Evolutionary conservation across 192 early-diverging fungal species (phyloP), one percentile per base, ranked within the genome.

Genomic region (Coemansia javaensis): DNA sequence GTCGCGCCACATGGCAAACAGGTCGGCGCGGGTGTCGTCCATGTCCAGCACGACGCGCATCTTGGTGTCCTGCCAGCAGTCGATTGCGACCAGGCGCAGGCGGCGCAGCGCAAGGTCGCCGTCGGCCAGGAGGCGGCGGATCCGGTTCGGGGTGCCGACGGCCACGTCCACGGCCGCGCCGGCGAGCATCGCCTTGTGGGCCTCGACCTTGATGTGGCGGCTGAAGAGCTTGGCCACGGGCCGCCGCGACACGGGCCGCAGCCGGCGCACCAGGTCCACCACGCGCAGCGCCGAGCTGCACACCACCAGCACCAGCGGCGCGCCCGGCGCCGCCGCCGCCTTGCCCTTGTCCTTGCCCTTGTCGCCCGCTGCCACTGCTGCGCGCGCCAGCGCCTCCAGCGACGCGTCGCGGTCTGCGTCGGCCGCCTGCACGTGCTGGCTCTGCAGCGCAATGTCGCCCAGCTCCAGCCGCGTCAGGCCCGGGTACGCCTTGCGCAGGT

Each of bases 61-160:
- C 50, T 76, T 76, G 14, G 57, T 44, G 51, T 76, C 73, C 45
- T 63, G 59, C 61, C 61, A 69, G 44, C 73, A 67, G 36, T 76
- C 73, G 24, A 76, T 47, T 2, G 60, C 57, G 9, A 76, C 73
- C 36, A 76, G 51, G 12, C 47, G 27, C 23, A 69, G 32, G 10
- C 63, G 60, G 14, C 62, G 63, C 32, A 68, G 30, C 44, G 60
- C 61, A 10, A 76, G 45, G 13, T 53, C 57, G 9, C 39, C 46
- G 8, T 56, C 66, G 10, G 30, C 35, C 28, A 76, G 25, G 50
- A 76, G 50, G 24, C 55, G 60, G 16, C 53, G 46, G 6, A 76
- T 56, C 6, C 73, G 48, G 43, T 76, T 76, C 5, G 73, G 73
- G 23, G 73, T 76, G 3, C 73, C 73, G 5, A 70, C 62, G 0